A percentile compares a stretch with the other conserved stretches of the same genome.
phyloP scores from a whole-genome alignment of 2,329 filamentous ascomycete species.

The Botrytis deweyae region DNA sequence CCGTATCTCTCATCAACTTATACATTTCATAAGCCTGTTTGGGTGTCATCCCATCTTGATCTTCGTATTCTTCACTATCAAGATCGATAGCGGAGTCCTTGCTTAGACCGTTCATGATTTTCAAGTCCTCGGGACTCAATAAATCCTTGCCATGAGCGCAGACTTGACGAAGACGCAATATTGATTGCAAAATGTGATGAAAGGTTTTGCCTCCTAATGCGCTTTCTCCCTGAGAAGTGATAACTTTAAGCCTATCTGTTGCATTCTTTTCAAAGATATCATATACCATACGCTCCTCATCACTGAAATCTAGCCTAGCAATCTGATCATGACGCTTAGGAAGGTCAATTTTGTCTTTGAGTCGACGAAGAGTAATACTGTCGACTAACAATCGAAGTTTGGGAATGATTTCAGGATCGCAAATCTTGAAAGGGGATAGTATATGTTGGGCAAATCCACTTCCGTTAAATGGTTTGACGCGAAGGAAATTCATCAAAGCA shows the following conservation, averaged over 20 bases:
- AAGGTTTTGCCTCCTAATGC: constrained; percentile 83
- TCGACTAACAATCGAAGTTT: constrained; percentile 88
- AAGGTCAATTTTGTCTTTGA: constrained; percentile 88
- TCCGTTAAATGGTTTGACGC: constrained; percentile 81
- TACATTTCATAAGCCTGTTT: constrained; percentile 84
- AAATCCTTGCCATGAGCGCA: constrained; percentile 95
- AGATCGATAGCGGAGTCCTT: constrained; percentile 84
- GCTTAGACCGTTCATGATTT: constrained; percentile 76
- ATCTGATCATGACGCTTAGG: constrained; percentile 72
- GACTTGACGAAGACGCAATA: constrained; percentile 82
- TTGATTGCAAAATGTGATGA: constrained; percentile 88
- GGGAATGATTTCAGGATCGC: constrained; percentile 77
- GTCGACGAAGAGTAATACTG: constrained; percentile 85
- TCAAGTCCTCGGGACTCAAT: constrained; percentile 78
- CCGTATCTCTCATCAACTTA: constrained; percentile 77
- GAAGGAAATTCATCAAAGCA: constrained; percentile 81
- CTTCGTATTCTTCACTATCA: constrained; percentile 65
- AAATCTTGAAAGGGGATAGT: constrained; percentile 80
- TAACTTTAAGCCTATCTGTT: constrained; percentile 73
- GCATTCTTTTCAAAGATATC: constrained; percentile 82
- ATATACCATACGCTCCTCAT: constrained; percentile 75
- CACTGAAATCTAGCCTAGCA: constrained; percentile 71
- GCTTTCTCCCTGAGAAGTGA: constrained; percentile 63
- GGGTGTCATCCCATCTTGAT: constrained; percentile 58
- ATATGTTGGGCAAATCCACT: constrained; percentile 77